Evolutionary conservation across 2,329 filamentous ascomycete genomes (phyloP), one percentile per base, ranked within the genome.

Genomic region (Cytospora piceae): DNA sequence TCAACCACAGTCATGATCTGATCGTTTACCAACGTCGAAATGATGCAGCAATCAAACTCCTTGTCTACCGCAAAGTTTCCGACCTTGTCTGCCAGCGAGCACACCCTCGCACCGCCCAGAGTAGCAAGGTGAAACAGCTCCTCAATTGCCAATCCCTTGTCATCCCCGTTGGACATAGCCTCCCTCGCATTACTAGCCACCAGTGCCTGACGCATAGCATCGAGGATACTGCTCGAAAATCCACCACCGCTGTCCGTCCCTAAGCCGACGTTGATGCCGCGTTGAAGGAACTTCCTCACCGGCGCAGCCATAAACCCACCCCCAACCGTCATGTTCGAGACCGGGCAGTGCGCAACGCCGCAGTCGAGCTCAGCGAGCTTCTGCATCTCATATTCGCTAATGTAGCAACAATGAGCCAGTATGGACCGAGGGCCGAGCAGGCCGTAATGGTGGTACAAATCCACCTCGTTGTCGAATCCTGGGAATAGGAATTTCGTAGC

Each of bases 231-330:
- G 6, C 80, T 81, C 5, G 86, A 85, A 74, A 85, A 89, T 0
- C 87, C 87, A 34, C 86, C 88, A 2, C 87, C 86, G 53, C 82
- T 85, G 68, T 90, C 87, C 0, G 87, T 90, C 0, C 88, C 88
- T 0, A 90, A 75, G 0, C 88, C 88, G n/a, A 90, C 86, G 66
- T 89, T 88, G 72, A 90, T 84, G 0, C 82, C 86, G 1, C 79
- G 76, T 0, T 78, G 73, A 6, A 90, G 76, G 61, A 88, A 87
- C 29, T 85, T 81, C 1, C 85, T 80, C 8, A 90, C 77, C 0
- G 83, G 85, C 0, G 86, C 86, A 0, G 83, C 82, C 86, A 88
- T 87, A 75, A 86, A 88, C 24, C 85, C 87, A 20, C 83, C 85
- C 2, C 85, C 84, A 0, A 86, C 81, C 0, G 85, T 87, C 76